phyloP scores from a whole-genome alignment of 1,139 yeast genomes.

The Pichia norvegensis region DNA sequence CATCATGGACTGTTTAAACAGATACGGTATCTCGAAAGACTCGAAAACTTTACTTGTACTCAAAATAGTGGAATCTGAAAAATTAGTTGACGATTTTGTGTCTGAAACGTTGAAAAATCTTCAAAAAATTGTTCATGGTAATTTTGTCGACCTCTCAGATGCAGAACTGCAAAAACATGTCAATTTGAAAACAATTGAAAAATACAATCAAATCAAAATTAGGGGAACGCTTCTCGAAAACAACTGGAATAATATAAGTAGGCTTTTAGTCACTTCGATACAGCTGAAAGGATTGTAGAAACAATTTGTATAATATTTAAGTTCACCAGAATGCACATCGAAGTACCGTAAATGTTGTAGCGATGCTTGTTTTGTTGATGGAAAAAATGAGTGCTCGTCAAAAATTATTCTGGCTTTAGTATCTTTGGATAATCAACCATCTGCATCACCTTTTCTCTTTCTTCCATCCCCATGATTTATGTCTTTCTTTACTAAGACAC shows the following conservation, averaged over 20 bases:
- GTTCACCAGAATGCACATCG: too few relatives aligned
- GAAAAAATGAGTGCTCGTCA: not conserved
- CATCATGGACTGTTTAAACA: slow-evolving; percentile 28
- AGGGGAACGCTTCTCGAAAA: slow-evolving; percentile 32
- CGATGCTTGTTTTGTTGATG: not conserved
- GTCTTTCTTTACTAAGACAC: not conserved
- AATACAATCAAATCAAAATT: slow-evolving; percentile 21
- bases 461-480: not conserved
- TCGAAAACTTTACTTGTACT: slow-evolving; percentile 18
- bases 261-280: slow-evolving; percentile 21
- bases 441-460: too few relatives aligned
- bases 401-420: too few relatives aligned
- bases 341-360: not conserved
- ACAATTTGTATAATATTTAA: not conserved
- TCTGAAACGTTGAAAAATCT: slow-evolving; percentile 12
- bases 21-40: slow-evolving; percentile 24
- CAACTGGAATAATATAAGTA: slow-evolving; percentile 16
- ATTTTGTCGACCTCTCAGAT: slow-evolving; percentile 30
- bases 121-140: slow-evolving; percentile 27
- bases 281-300: slow-evolving; percentile 24
- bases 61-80: slow-evolving; percentile 26
- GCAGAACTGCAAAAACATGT: slow-evolving; percentile 25
- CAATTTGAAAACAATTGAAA: slow-evolving; percentile 31
- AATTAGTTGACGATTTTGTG: slow-evolving; percentile 8
- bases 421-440: too few relatives aligned